Evolutionary conservation across 371 early-diverging fungal genomes (phyloP).

Genomic region (Paraphysoderma sedebokerense): DNA sequence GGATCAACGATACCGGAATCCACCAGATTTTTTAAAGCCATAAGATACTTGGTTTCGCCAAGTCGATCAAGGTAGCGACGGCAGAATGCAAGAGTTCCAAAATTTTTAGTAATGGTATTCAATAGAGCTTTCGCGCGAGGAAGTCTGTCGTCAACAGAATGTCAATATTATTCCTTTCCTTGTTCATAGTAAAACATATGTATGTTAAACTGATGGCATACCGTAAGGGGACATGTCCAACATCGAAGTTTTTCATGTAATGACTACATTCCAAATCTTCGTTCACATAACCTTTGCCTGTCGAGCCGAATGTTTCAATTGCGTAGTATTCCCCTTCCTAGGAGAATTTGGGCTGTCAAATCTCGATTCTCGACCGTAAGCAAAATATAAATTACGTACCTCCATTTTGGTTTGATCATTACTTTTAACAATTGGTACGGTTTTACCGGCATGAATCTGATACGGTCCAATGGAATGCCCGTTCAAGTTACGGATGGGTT

Average conservation of each 20-base stretch:
- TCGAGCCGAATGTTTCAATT: slow-evolving; percentile 97
- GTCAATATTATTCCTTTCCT: too few species aligned
- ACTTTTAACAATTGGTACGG: slow-evolving; percentile 87
- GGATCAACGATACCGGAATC: slow-evolving; percentile 70
- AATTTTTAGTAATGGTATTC: slow-evolving; percentile 73
- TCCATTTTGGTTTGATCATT: slow-evolving; percentile 91
- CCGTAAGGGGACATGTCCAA: too few species aligned
- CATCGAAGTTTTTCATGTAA: slow-evolving; percentile 58
- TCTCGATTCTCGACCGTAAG: too few species aligned
- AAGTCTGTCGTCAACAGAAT: slow-evolving; percentile 25
- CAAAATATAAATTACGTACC: slow-evolving; percentile 9
- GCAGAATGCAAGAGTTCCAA: slow-evolving; percentile 97
- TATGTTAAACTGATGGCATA: too few species aligned
- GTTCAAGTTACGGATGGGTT: slow-evolving; percentile 91
- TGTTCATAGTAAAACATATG: too few species aligned
- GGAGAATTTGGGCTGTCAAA: too few species aligned
- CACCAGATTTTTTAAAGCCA: slow-evolving; percentile 74
- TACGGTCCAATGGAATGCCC: slow-evolving; percentile 97
- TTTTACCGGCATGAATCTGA: slow-evolving; percentile 93
- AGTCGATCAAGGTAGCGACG: slow-evolving; percentile 88
- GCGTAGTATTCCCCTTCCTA: slow-evolving; percentile 92
- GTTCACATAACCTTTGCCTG: slow-evolving; percentile 87
- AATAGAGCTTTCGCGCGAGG: slow-evolving; percentile 74
- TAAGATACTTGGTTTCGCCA: slow-evolving; percentile 68
- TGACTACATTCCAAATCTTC: slow-evolving; percentile 95